These are phyloP conservation scores for Colletotrichum liriopes DNA, from an alignment of 2,329 filamentous ascomycete genomes.

Conservation along the genomic window DNA sequence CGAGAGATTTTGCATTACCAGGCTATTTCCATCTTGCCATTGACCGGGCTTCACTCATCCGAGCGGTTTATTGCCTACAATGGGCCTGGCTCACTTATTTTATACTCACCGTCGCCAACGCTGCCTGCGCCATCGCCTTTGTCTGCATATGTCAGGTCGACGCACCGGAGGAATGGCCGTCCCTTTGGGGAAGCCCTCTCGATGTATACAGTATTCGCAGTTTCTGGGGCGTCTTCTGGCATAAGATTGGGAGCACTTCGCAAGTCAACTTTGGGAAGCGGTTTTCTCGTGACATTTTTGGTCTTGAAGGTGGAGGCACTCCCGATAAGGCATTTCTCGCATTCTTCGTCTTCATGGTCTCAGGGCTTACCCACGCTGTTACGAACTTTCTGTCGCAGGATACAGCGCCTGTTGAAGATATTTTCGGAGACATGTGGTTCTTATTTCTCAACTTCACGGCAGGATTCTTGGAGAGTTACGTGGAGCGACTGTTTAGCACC, in stretches of 20 bases:
- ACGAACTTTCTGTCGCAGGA: slow-evolving; percentile 12
- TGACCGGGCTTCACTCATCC: background rate
- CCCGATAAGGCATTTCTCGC: slow-evolving; percentile 21
- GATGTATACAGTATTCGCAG: slow-evolving; percentile 44
- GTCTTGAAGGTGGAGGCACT: background rate
- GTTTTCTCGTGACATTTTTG: background rate
- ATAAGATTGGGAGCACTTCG: slow-evolving; percentile 28
- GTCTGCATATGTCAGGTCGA: slow-evolving; percentile 45
- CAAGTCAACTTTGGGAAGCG: slow-evolving; percentile 7
- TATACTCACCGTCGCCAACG: slow-evolving; percentile 35
- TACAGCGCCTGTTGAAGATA: slow-evolving; percentile 1
- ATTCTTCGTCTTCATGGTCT: slow-evolving; percentile 25
- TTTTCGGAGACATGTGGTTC: slow-evolving; percentile 22
- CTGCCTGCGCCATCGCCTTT: slow-evolving; percentile 41
- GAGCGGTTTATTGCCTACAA: slow-evolving; percentile 15
- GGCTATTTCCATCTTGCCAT: background rate
- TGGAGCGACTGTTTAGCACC: background rate
- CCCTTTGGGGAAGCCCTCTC: slow-evolving; percentile 42
- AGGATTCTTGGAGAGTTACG: slow-evolving; percentile 3
- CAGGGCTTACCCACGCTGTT: slow-evolving; percentile 12
- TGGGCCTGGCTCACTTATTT: slow-evolving; percentile 44
- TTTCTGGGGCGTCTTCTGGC: slow-evolving; percentile 48
- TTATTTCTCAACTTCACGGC: slow-evolving; percentile 31
- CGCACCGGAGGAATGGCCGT: slow-evolving; percentile 45
- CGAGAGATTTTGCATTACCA: background rate